Conservation (phyloP, 345 rosid genomes). For the Xanthoceras sorbifolium region DNA sequence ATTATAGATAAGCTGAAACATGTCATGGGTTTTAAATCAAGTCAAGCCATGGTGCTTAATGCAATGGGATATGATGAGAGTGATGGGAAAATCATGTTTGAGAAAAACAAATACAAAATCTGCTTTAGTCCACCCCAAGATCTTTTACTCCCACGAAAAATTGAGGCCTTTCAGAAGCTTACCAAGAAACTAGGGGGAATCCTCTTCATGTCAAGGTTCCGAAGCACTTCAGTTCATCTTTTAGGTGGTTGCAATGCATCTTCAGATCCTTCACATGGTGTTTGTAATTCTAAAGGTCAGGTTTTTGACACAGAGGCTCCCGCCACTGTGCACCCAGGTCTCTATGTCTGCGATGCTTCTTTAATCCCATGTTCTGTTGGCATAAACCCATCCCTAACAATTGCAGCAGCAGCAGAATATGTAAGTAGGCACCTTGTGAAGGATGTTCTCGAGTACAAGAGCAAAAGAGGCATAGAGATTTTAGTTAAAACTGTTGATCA, state of each 20-base stretch:
- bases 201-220: conserved; percentile 45
- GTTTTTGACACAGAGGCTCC: conserved; percentile 35
- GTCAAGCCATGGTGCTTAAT: conserved; percentile 37
- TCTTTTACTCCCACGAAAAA: conserved; percentile 35
- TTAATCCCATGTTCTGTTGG: conserved; percentile 52
- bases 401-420: conserved; percentile 47
- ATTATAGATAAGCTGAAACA: conserved; percentile 38
- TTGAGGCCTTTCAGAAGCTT: conserved; percentile 40
- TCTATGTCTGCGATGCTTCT: conserved; percentile 53
- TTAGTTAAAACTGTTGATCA: conserved; percentile 12
- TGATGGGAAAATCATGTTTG: conserved; percentile 39
- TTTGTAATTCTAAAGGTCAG: conserved; percentile 46
- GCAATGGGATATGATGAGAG: conserved; percentile 47
- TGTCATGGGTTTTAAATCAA: conserved; percentile 25
- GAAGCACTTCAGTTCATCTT: conserved; percentile 51
- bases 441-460: conserved; percentile 35
- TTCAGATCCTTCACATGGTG: conserved; percentile 38
- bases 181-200: conserved; percentile 45
- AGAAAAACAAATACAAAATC: conserved; percentile 30
- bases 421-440: conserved; percentile 35
- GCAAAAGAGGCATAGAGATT: not conserved
- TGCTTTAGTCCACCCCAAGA: conserved; percentile 40
- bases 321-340: conserved; percentile 37
- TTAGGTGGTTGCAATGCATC: conserved; percentile 55
- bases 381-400: conserved; percentile 45